Conservation (phyloP, 176 grass and related monocot genomes). For the Zizania latifolia region DNA sequence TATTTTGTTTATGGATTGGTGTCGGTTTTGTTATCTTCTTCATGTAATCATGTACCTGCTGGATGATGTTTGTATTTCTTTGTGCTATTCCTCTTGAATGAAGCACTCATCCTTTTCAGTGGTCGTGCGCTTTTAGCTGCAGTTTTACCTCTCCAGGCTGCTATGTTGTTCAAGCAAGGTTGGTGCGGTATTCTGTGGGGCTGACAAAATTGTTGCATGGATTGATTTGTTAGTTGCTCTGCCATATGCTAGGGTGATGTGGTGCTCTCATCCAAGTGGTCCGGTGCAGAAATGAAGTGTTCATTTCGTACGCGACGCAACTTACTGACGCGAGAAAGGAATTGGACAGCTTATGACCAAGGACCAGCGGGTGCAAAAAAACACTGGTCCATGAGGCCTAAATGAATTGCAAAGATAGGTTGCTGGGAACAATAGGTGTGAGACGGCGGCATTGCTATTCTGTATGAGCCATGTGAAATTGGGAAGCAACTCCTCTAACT, state of each 20-base stretch:
- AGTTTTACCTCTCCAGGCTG: neutral
- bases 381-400: neutral
- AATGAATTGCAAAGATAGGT: too few species aligned
- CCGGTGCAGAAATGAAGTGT: slow-evolving; percentile 1
- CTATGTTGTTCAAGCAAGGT: neutral
- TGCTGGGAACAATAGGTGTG: neutral
- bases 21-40: slow-evolving; percentile 25
- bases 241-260: neutral
- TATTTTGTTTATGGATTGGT: slow-evolving; percentile 30
- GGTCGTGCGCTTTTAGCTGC: neutral
- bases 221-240: neutral
- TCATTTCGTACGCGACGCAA: neutral
- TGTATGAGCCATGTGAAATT: neutral
- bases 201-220: neutral
- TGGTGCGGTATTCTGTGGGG: neutral
- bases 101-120: neutral
- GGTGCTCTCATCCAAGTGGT: neutral
- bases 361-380: neutral
- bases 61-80: neutral
- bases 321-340: neutral
- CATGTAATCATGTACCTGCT: neutral
- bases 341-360: neutral
- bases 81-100: neutral
- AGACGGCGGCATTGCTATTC: neutral
- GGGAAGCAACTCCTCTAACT: too few species aligned